A percentile compares a stretch with the other conserved stretches of the same genome.
These are phyloP conservation scores for Starmerella sp. DNA, from an alignment of 805 yeast genomes.

Conservation along the genomic window DNA sequence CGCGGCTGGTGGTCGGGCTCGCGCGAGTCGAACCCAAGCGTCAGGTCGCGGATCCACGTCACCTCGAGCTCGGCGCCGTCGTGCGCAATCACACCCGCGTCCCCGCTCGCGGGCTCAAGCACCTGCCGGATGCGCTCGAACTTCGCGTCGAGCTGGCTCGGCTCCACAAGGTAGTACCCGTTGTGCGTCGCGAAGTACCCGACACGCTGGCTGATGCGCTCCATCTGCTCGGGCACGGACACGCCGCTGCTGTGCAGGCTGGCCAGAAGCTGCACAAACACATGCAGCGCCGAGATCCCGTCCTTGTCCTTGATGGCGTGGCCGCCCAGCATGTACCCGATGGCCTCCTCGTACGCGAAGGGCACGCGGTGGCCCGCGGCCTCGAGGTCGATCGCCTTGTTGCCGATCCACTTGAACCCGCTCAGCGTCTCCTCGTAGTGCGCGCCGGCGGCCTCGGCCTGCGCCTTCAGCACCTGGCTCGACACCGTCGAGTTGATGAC, in stretches of 20 bases:
- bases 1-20: conserved; percentile 47
- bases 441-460: conserved; percentile 55
- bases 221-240: conserved; percentile 41
- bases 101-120: conserved; percentile 31
- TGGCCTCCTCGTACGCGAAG: conserved; percentile 90
- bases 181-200: conserved; percentile 81
- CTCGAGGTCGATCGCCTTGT: conserved; percentile 65
- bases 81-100: not conserved
- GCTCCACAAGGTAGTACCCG: conserved; percentile 66
- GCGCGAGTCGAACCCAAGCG: conserved; percentile 66
- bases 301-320: conserved; percentile 71
- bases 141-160: conserved; percentile 40
- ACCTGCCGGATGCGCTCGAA: conserved; percentile 43
- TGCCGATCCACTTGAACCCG: conserved; percentile 97
- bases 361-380: conserved; percentile 57
- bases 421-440: conserved; percentile 73
- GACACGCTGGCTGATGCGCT: conserved; percentile 47
- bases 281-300: conserved; percentile 69
- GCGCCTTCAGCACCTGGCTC: conserved; percentile 60
- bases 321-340: conserved; percentile 72
- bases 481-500: conserved; percentile 86
- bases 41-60: conserved; percentile 67
- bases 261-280: conserved; percentile 61
- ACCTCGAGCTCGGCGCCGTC: conserved; percentile 35
- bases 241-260: conserved; percentile 32